Evolutionary conservation across 1,284 basidiomycete species (phyloP).

Genomic region (Ganoderma leucocontextum): DNA sequence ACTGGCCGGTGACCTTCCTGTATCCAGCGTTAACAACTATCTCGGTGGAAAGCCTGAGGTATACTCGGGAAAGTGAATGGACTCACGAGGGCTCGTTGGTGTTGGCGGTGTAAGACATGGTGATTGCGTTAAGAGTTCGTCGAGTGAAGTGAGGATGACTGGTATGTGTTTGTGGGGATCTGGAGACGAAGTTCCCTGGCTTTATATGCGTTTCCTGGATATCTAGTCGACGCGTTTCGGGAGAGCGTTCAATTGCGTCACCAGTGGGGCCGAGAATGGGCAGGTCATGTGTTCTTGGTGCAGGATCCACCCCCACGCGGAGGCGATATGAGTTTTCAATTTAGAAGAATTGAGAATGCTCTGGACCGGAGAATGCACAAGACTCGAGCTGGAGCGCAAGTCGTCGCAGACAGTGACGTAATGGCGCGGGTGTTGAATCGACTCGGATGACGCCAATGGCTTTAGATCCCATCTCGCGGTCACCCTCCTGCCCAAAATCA

Average conservation of each 20-base stretch:
- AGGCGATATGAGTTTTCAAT: not conserved
- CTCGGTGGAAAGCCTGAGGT: too few relatives aligned
- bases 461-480: constrained; percentile 7
- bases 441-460: constrained; percentile 6
- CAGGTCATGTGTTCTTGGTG: not conserved
- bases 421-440: not conserved
- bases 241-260: not conserved
- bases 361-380: not conserved
- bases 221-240: not conserved
- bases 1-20: constrained; percentile 72
- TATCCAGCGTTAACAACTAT: not conserved
- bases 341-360: not conserved
- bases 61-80: not conserved
- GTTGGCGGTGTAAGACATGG: constrained; percentile 30
- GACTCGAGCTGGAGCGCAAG: constrained; percentile 3
- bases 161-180: not conserved
- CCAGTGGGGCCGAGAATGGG: not conserved
- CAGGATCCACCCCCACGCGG: not conserved
- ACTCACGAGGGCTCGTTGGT: constrained; percentile 34
- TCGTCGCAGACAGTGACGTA: constrained; percentile 5
- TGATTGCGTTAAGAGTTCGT: not conserved
- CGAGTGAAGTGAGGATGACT: not conserved
- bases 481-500: constrained; percentile 2
- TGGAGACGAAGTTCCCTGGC: not conserved
- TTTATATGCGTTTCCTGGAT: not conserved